Evolutionary conservation across 192 early-diverging fungal genomes (phyloP), one percentile per base, ranked within the genome.

Genomic region (Thamnidium elegans): DNA sequence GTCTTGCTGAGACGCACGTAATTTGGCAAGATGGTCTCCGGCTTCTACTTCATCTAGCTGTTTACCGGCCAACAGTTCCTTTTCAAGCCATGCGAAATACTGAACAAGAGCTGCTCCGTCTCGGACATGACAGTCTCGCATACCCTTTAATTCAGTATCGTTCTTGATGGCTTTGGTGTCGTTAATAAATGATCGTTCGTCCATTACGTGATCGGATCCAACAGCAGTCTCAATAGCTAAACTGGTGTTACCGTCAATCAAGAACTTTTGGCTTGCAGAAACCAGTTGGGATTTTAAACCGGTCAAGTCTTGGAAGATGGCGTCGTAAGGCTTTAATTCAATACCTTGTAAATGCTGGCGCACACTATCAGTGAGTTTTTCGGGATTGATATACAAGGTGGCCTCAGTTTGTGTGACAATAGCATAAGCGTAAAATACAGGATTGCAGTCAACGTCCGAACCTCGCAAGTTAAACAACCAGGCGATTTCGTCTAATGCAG

Each of bases 401-500:
- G 84, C 84, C 19, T 78, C 70, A 63, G 83, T 71, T 20, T 70
- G 55, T 7, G 94, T 95, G 44, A 99, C 78, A 13, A 95, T 67
- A 3, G 91, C 87, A 67, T 95, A 99, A 2, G 95, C 79, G 71
- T 93, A 93, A 78, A 99, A 97, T 10, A 99, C 95, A 0, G 96
- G 96, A 69, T 99, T 99, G 81, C 87, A 98, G 42, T 81, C 78
- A 63, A 99, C 91, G 66, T 99, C 96, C 17, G 87, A 87, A n/a
- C 96, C 96, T 61, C 96, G 89, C 65, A 99, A 77, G 72, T 99
- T 99, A 77, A 94, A 93, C 39, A 99, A 80, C 96, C 96, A 98
- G 6, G 92, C 92, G 63, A 98, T 82, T 77, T 98, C 96, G 71
- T 97, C 96, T 58, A 99, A 79, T 0, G 88, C 94, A 13, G 94